phyloP scores from a whole-genome alignment of 306 rosid species.

The Abrus pulchellus region DNA sequence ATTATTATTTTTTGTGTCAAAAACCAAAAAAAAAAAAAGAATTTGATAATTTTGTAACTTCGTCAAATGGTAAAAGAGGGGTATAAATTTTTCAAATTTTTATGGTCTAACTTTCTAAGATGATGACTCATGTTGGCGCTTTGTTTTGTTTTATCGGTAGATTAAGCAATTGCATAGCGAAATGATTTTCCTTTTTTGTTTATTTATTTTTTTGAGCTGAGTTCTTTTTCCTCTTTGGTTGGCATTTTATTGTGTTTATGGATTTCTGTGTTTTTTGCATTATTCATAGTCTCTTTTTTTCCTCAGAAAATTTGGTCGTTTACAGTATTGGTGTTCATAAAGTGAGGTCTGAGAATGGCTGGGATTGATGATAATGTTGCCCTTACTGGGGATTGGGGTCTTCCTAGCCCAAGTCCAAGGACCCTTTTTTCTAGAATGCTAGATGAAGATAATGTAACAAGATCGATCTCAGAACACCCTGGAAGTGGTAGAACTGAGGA shows the following conservation, averaged over 20 bases:
- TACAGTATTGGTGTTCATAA: conserved; percentile 45
- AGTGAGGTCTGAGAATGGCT: conserved; percentile 69
- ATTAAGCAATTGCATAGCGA: conserved; percentile 22
- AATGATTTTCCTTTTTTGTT: not conserved
- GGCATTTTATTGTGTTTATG: not conserved
- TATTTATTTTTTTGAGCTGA: conserved; percentile 33
- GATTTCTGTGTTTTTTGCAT: conserved; percentile 38
- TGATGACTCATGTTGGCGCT: conserved; percentile 37
- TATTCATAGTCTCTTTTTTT: not conserved
- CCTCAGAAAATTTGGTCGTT: conserved; percentile 44
- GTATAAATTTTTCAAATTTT: conserved; percentile 7
- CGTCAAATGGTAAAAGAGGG: conserved; percentile 27
- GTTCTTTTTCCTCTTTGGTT: not conserved
- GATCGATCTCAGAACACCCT: conserved; percentile 55
- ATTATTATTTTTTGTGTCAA: conserved; percentile 19
- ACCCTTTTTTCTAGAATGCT: conserved; percentile 72
- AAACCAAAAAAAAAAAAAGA: not conserved
- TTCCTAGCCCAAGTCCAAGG: conserved; percentile 81
- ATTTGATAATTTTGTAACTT: conserved; percentile 11
- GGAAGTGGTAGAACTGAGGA: conserved; percentile 58
- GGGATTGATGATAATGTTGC: conserved; percentile 83
- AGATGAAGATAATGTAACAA: conserved; percentile 67
- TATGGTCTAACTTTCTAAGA: conserved; percentile 17
- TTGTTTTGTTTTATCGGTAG: conserved; percentile 12
- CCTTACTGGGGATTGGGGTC: conserved; percentile 77